phyloP scores from a whole-genome alignment of 2,329 filamentous ascomycete species.

The Colletotrichum eleusines region DNA sequence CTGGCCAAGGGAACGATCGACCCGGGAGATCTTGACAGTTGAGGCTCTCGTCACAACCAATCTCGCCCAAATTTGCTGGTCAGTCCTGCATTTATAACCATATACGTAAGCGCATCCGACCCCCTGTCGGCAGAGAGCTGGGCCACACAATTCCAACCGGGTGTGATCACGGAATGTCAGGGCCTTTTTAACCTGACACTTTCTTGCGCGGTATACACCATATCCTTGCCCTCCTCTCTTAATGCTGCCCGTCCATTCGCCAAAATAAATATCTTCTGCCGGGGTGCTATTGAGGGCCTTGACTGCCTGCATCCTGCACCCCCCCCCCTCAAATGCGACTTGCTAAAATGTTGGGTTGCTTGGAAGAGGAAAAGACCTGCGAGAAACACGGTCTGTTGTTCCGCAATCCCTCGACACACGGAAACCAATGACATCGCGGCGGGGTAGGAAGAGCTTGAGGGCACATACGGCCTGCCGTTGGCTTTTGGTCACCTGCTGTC shows the following conservation, averaged over 20 bases:
- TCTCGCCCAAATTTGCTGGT: background rate
- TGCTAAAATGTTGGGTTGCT: too few species aligned
- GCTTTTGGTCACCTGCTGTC: constrained; percentile 19
- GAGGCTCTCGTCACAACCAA: constrained; percentile 6
- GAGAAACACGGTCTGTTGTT: constrained; percentile 26
- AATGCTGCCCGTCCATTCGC: constrained; percentile 10
- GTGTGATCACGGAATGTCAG: constrained; percentile 21
- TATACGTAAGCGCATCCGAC: constrained; percentile 30
- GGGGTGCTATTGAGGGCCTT: background rate
- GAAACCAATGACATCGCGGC: constrained; percentile 20
- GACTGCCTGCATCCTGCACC: background rate
- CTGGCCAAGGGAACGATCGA: constrained; percentile 4
- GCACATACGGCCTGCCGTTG: constrained; percentile 27
- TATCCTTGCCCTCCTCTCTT: background rate
- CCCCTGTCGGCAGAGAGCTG: constrained; percentile 12
- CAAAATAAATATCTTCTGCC: constrained; percentile 19
- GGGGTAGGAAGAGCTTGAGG: constrained; percentile 28
- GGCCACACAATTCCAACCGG: constrained; percentile 29
- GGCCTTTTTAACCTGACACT: constrained; percentile 1
- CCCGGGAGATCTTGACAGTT: background rate
- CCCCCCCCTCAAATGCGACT: background rate
- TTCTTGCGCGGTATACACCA: background rate
- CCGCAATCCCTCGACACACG: constrained; percentile 32
- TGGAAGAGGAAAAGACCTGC: background rate
- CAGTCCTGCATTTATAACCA: too few species aligned